Base-by-base conservation (phyloP, 495 filamentous ascomycete genomes). In the Poronia punctata region DNA sequence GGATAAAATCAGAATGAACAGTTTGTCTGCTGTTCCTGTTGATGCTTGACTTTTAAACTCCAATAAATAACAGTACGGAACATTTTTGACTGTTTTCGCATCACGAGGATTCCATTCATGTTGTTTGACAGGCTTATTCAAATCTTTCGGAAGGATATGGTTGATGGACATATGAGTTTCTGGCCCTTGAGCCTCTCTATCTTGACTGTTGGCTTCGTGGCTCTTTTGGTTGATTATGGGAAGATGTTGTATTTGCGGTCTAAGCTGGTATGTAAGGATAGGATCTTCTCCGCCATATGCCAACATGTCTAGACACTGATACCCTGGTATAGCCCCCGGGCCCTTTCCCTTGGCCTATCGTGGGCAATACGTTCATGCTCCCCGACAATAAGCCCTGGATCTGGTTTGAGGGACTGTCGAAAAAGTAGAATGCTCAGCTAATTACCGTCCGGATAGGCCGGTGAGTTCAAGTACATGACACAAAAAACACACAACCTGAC, bases 381-480 rank as follows among this genome's bases (percentile, higher is more conserved):
- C 78, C 78, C 0, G 62, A 74, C n/a, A 68, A 57, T 21, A 81
- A 81, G 42, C 76, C 77, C 2, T 80, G 78, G 78, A 70, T 79
- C 16, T 76, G 76, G 58, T 81, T 82, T 43, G 78, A 82, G 34
- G 47, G 68, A 30, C 53, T 81, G 0, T 71, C 78, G 5, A 75
- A 75, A 47, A 45, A 60, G 33, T 71, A 74, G 40, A 57, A 73
- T 18, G 60, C 70, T 0, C 69, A 74, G 1, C 45, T 80, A 0
- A 71, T 82, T n/a, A 82, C 78, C 1, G 75, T 77, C 45, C 72
- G 77, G 78, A 74, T 79, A 27, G 77, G 78, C 23, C 58, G 67
- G 67, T 68, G 14, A 54, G 55, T 43, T 2, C 10, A 9, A 45
- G 30, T 7, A 26, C 11, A 6, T 16, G 11, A 30, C 25, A 25